These are phyloP conservation scores for Leccinum barrowsii DNA, from an alignment of 768 basidiomycete genomes.

Conservation along the genomic window DNA sequence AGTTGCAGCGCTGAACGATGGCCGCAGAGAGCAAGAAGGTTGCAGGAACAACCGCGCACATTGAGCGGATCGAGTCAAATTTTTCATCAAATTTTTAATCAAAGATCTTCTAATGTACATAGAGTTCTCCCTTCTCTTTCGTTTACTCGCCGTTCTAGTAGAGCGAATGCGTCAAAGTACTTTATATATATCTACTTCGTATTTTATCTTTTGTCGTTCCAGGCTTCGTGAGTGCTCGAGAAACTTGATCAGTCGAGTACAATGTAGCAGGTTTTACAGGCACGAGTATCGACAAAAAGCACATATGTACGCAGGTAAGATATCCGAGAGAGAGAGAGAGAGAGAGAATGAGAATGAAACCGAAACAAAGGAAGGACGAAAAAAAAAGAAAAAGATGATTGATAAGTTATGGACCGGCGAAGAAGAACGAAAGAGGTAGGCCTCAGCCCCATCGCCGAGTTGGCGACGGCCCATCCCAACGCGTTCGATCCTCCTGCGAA, in stretches of 20 bases:
- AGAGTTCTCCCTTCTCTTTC: background rate
- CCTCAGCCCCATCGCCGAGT: constrained; percentile 25
- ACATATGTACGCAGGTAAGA: background rate
- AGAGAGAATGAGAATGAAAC: background rate
- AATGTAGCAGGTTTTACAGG: constrained; percentile 3
- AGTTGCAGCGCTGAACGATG: constrained; percentile 12
- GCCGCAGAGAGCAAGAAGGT: background rate
- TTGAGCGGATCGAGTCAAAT: background rate
- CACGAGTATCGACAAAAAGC: constrained; percentile 16
- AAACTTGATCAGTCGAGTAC: background rate
- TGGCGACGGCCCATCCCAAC: constrained; percentile 27
- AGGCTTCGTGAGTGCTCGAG: background rate
- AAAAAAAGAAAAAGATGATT: constrained; percentile 12
- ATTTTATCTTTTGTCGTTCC: constrained; percentile 4
- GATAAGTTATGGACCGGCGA: constrained; percentile 25
- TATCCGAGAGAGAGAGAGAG: background rate
- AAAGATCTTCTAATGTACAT: background rate
- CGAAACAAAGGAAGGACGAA: background rate
- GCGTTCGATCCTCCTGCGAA: constrained; percentile 22
- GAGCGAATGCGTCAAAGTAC: background rate
- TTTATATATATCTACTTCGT: background rate
- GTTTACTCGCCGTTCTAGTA: background rate
- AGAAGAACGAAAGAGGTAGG: background rate
- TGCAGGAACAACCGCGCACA: background rate
- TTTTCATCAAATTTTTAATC: background rate